Percentiles rank a stretch among this genome's conserved stretches.
Conservation (phyloP, 352 stramenopile species). For the Phytophthora rubi region DNA sequence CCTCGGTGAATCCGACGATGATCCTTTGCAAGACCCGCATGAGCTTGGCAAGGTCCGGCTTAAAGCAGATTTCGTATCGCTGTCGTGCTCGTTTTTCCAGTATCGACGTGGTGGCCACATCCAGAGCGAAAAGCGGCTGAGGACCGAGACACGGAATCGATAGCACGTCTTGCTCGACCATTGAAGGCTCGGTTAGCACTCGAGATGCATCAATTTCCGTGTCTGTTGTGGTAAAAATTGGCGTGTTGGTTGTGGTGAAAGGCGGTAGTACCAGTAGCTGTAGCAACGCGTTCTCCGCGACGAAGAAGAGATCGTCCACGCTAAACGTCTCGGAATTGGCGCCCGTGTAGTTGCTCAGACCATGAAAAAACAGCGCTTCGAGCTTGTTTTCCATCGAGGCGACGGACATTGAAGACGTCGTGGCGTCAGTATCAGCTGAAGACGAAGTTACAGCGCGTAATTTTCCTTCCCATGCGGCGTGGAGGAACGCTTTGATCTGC, state of each 20-base stretch:
- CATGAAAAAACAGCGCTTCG: constrained; percentile 42
- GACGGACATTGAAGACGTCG: constrained; percentile 15
- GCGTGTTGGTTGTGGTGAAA: constrained; percentile 14
- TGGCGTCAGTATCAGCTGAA: neutral
- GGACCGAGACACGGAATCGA: constrained; percentile 26
- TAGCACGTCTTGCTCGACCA: constrained; percentile 27
- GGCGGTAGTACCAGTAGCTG: constrained; percentile 31
- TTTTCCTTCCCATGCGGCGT: constrained; percentile 47
- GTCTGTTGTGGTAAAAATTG: constrained; percentile 10
- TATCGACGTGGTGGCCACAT: constrained; percentile 5
- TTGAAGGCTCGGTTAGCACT: neutral
- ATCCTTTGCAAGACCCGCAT: constrained; percentile 32
- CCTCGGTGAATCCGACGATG: constrained; percentile 45
- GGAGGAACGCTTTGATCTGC: constrained; percentile 58
- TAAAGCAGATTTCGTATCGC: constrained; percentile 40
- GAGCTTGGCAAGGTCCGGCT: constrained; percentile 44
- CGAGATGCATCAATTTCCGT: neutral
- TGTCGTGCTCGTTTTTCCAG: constrained; percentile 19
- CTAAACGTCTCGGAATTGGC: constrained; percentile 24
- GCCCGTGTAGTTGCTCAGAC: constrained; percentile 16
- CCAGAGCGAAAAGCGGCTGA: constrained; percentile 25
- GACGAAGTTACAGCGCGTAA: constrained; percentile 10
- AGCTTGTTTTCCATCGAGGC: constrained; percentile 49
- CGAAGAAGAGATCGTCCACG: constrained; percentile 37
- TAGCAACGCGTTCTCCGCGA: constrained; percentile 26